phyloP scores from a whole-genome alignment of 2,329 filamentous ascomycete genomes.

The Alternaria sp. region DNA sequence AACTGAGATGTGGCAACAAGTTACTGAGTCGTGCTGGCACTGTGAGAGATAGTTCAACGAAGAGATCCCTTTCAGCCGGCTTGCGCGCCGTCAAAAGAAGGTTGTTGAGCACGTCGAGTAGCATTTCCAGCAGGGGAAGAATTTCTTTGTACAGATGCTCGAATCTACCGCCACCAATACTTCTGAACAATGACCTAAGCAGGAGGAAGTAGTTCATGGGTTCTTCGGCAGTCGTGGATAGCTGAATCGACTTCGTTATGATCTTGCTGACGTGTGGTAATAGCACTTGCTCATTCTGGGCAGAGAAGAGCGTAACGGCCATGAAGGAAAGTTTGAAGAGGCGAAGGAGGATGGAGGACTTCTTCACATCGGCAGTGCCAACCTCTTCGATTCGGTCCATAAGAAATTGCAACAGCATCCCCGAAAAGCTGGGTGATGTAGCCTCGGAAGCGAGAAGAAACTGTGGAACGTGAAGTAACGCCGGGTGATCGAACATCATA shows the following conservation, averaged over 20 bases:
- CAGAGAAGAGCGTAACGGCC: slow-evolving; percentile 95
- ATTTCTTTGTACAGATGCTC: slow-evolving; percentile 99
- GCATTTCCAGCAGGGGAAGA: slow-evolving; percentile 92
- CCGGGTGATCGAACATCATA: slow-evolving; percentile 96
- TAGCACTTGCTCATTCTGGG: slow-evolving; percentile 93
- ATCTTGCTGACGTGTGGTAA: slow-evolving; percentile 97
- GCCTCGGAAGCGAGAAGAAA: slow-evolving; percentile 99
- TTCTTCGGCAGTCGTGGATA: slow-evolving; percentile 93
- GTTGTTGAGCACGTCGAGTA: slow-evolving; percentile 96
- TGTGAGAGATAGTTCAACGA: slow-evolving; percentile 95
- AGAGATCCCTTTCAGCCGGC: slow-evolving; percentile 88
- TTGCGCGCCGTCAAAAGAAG: slow-evolving; percentile 88
- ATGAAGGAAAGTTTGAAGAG: slow-evolving; percentile 99
- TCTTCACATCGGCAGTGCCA: slow-evolving; percentile 87
- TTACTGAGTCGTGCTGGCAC: slow-evolving; percentile 95
- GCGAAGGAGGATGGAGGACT: slow-evolving; percentile 88
- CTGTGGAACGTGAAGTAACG: slow-evolving; percentile 91
- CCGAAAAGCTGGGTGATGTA: slow-evolving; percentile 95
- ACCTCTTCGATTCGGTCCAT: slow-evolving; percentile 98
- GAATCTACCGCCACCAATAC: slow-evolving; percentile 95
- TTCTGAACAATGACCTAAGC: slow-evolving; percentile 88
- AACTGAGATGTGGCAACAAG: slow-evolving; percentile 90
- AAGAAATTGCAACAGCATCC: slow-evolving; percentile 95
- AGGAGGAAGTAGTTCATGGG: slow-evolving; percentile 99
- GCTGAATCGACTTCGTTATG: slow-evolving; percentile 94